phyloP scores from a whole-genome alignment of 1,284 basidiomycete species.

The Ganoderma sinense region DNA sequence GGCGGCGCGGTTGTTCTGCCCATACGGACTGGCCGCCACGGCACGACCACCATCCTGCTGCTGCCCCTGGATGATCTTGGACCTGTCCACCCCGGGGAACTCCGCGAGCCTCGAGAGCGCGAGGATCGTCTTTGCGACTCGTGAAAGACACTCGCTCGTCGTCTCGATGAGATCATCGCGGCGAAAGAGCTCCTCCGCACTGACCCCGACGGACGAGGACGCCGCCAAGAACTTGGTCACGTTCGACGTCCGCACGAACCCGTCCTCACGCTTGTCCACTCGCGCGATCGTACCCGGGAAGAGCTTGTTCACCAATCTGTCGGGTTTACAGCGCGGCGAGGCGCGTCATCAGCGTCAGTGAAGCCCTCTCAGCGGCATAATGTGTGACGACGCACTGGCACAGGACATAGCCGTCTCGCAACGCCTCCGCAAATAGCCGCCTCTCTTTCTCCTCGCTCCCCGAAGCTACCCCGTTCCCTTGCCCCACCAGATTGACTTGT shows the following conservation, averaged over 20 bases:
- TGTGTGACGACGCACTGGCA: constrained; percentile 79
- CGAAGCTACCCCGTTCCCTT: constrained; percentile 50
- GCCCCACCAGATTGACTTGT: constrained; percentile 46
- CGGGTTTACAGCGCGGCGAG: constrained; percentile 5
- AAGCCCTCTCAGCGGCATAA: constrained; percentile 18
- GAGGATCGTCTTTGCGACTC: constrained; percentile 74
- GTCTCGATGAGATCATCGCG: constrained; percentile 72
- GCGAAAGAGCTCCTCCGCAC: constrained; percentile 70
- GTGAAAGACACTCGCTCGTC: constrained; percentile 63
- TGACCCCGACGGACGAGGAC: constrained; percentile 68
- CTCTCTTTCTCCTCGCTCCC: constrained; percentile 79
- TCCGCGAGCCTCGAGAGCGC: constrained; percentile 71
- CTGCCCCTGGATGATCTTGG: constrained; percentile 53
- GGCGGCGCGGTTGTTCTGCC: constrained; percentile 47
- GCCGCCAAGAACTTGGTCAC: constrained; percentile 78
- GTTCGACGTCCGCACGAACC: constrained; percentile 68
- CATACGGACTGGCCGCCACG: constrained; percentile 40
- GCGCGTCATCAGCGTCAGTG: constrained; percentile 14
- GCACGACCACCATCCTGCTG: constrained; percentile 46
- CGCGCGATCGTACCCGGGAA: constrained; percentile 66
- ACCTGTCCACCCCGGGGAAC: constrained; percentile 50
- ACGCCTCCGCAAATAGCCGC: constrained; percentile 73
- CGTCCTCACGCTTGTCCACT: constrained; percentile 74
- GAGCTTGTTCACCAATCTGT: constrained; percentile 80
- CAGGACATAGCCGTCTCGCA: constrained; percentile 85